A percentile compares a stretch with the other conserved stretches of the same genome.
Evolutionary conservation across 306 rosid genomes (phyloP).

Genomic region (Arachis stenosperma): DNA sequence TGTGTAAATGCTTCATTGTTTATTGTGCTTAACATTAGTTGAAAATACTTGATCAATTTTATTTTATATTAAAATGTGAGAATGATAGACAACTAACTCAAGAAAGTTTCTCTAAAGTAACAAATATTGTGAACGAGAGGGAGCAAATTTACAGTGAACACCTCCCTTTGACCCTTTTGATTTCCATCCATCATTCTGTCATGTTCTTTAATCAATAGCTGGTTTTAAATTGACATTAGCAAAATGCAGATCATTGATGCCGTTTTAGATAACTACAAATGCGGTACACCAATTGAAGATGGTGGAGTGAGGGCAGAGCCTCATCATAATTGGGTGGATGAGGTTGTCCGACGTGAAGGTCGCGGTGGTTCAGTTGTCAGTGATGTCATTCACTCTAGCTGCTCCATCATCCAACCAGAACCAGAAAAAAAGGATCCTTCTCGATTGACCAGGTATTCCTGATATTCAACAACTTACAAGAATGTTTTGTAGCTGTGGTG

Average conservation of each 20-base stretch:
- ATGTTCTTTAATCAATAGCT: constrained; percentile 12
- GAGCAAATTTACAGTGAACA: neutral
- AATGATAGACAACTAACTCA: neutral
- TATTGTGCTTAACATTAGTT: too few species aligned
- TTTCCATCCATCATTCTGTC: neutral
- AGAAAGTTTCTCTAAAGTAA: too few species aligned
- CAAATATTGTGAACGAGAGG: too few species aligned
- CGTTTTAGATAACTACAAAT: constrained; percentile 72
- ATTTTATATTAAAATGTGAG: too few species aligned
- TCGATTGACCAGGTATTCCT: constrained; percentile 61
- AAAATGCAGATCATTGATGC: constrained; percentile 71
- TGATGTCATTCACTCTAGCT: constrained; percentile 52
- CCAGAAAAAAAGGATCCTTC: constrained; percentile 84
- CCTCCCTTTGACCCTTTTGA: neutral
- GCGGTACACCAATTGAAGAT: constrained; percentile 51
- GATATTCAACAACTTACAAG: constrained; percentile 24
- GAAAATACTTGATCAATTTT: too few species aligned
- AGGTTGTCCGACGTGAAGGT: constrained; percentile 83
- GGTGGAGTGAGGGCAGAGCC: constrained; percentile 53
- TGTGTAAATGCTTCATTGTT: too few species aligned
- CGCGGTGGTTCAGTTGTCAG: constrained; percentile 58
- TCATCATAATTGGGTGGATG: constrained; percentile 96
- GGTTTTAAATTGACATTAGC: neutral
- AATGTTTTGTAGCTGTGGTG: constrained; percentile 2
- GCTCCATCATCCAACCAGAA: constrained; percentile 58